Percentiles rank a stretch among this genome's conserved stretches.
Conservation (phyloP, 495 filamentous ascomycete species). For the Hypoxylon trugodes region DNA sequence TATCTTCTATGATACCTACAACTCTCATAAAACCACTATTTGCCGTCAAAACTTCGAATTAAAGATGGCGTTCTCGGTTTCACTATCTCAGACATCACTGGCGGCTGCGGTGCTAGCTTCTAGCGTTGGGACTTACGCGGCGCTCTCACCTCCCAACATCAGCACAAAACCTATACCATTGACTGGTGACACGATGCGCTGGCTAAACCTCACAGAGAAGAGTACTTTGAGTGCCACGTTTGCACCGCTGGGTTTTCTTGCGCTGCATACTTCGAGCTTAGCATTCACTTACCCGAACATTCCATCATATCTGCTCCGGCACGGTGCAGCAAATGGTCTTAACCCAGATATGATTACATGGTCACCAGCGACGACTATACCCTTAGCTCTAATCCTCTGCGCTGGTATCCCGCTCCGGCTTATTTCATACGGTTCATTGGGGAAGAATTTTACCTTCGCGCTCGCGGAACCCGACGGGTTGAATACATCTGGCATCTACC, state of each 20-base stretch:
- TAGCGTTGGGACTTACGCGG: slow-evolving; percentile 24
- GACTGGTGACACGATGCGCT: slow-evolving; percentile 31
- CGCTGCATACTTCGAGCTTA: slow-evolving; percentile 19
- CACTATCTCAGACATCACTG: slow-evolving; percentile 21
- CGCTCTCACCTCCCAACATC: slow-evolving; percentile 28
- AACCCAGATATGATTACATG: slow-evolving; percentile 46
- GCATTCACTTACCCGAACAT: slow-evolving; percentile 44
- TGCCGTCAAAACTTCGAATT: not conserved
- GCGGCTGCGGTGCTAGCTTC: slow-evolving; percentile 18
- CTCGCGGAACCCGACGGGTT: slow-evolving; percentile 54
- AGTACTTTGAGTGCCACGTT: not conserved
- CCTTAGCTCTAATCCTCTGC: slow-evolving; percentile 42
- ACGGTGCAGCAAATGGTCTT: slow-evolving; percentile 38
- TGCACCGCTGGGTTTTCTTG: slow-evolving; percentile 22
- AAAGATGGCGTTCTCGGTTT: slow-evolving; percentile 1
- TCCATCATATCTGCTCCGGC: slow-evolving; percentile 31
- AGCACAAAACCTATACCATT: slow-evolving; percentile 15
- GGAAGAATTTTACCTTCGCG: slow-evolving; percentile 58
- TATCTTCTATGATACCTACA: too few relatives aligned
- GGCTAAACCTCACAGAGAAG: slow-evolving; percentile 20
- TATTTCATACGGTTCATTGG: slow-evolving; percentile 49
- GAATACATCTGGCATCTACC: slow-evolving; percentile 54
- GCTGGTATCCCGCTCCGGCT: slow-evolving; percentile 48
- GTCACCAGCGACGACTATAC: slow-evolving; percentile 35
- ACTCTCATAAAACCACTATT: not conserved